phyloP scores from a whole-genome alignment of 495 filamentous ascomycete species.

The Tuber melanosporum region DNA sequence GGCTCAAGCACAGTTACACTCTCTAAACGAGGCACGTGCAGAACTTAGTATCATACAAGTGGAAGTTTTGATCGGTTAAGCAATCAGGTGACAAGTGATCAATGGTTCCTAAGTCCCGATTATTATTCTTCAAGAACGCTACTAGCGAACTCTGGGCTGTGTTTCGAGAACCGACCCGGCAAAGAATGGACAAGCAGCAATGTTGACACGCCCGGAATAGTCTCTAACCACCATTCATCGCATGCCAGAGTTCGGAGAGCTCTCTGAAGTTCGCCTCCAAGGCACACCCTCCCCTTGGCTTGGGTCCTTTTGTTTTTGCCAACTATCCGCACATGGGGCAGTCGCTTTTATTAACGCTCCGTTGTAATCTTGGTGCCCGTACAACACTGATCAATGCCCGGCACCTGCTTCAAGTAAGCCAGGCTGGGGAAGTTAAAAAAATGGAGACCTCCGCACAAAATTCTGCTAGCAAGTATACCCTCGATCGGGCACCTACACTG shows the following conservation, averaged over 20 bases:
- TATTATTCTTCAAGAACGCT: background rate
- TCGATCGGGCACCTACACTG: background rate
- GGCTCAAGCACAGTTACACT: background rate
- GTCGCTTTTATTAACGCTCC: background rate
- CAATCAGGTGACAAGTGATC: background rate
- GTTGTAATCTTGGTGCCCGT: background rate
- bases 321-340: background rate
- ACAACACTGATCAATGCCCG: background rate
- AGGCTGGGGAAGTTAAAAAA: background rate
- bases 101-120: background rate
- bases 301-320: background rate
- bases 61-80: background rate
- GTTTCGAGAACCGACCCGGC: background rate
- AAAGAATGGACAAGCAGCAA: background rate
- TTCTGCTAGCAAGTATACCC: background rate
- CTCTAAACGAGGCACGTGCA: no score
- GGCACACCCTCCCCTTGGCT: conserved; percentile 15
- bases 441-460: background rate
- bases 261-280: conserved; percentile 13
- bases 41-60: background rate
- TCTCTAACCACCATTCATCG: background rate
- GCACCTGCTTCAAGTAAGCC: background rate
- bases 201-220: background rate
- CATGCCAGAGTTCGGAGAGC: background rate
- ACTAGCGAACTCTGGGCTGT: background rate